A percentile compares a stretch with the other conserved stretches of the same genome.
phyloP scores from a whole-genome alignment of 2,329 filamentous ascomycete genomes.

The Paracoccidioides brasiliensis region DNA sequence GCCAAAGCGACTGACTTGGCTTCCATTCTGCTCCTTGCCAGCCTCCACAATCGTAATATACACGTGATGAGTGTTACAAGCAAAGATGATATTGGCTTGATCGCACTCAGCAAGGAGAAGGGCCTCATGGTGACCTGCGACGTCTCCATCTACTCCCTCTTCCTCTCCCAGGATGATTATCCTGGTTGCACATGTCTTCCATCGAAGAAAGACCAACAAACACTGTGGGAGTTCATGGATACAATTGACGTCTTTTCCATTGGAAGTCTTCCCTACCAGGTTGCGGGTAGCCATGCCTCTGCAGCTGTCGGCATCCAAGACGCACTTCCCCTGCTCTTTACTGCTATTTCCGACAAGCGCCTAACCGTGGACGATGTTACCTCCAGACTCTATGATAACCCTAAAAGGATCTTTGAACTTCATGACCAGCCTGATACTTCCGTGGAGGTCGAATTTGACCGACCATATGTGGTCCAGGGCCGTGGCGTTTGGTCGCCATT shows the following conservation, averaged over 20 bases:
- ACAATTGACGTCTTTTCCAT: conserved; percentile 70
- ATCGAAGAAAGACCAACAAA: conserved; percentile 53
- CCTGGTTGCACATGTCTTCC: conserved; percentile 55
- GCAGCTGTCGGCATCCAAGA: conserved; percentile 57
- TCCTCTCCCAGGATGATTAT: conserved; percentile 58
- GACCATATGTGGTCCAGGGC: conserved; percentile 48
- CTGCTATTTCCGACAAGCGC: conserved; percentile 60
- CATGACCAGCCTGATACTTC: conserved; percentile 64
- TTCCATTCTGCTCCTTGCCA: conserved; percentile 65
- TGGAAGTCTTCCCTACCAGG: conserved; percentile 64
- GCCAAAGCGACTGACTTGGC: conserved; percentile 68
- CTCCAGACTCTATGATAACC: conserved; percentile 59
- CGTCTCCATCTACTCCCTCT: conserved; percentile 66
- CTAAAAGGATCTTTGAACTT: conserved; percentile 68
- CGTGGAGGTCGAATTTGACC: conserved; percentile 63
- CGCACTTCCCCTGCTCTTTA: conserved; percentile 60
- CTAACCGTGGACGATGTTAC: conserved; percentile 63
- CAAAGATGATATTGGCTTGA: conserved; percentile 65
- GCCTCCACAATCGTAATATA: conserved; percentile 63
- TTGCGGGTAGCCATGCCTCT: conserved; percentile 47
- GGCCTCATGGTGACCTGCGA: conserved; percentile 73
- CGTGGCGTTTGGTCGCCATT: conserved; percentile 55
- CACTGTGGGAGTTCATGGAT: conserved; percentile 59
- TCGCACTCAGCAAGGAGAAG: conserved; percentile 66
- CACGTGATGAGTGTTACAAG: conserved; percentile 72